Conservation (phyloP, 257 asterid genomes). For the Paulownia fortunei region DNA sequence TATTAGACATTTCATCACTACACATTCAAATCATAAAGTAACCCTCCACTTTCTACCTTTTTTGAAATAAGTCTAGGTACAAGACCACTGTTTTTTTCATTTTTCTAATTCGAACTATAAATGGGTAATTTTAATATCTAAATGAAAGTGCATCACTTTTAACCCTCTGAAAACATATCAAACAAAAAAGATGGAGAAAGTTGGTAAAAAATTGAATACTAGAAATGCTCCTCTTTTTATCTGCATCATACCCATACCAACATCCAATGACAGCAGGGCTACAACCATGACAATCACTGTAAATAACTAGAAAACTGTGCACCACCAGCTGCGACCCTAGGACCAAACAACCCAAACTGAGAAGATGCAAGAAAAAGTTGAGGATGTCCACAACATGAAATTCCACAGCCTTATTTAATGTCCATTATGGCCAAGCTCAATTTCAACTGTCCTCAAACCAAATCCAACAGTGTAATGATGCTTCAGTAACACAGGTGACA, state of each 20-base stretch:
- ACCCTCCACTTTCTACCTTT: constrained; percentile 3
- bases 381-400: background rate
- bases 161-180: background rate
- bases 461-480: background rate
- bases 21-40: background rate
- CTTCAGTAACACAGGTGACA: background rate
- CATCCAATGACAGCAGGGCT: background rate
- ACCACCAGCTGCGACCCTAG: background rate
- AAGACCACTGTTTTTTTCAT: background rate
- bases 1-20: background rate
- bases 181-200: background rate
- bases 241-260: background rate
- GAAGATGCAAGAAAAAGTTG: background rate
- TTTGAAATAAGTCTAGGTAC: background rate
- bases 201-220: background rate
- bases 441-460: no score
- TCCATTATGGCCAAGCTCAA: no score
- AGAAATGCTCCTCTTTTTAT: background rate
- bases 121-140: background rate
- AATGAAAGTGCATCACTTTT: background rate
- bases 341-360: background rate
- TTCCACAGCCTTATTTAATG: background rate
- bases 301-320: background rate
- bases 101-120: background rate
- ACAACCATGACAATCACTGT: background rate